These are phyloP conservation scores for Monosporascus sp. DNA, from an alignment of 2,329 filamentous ascomycete species.

Conservation along the genomic window DNA sequence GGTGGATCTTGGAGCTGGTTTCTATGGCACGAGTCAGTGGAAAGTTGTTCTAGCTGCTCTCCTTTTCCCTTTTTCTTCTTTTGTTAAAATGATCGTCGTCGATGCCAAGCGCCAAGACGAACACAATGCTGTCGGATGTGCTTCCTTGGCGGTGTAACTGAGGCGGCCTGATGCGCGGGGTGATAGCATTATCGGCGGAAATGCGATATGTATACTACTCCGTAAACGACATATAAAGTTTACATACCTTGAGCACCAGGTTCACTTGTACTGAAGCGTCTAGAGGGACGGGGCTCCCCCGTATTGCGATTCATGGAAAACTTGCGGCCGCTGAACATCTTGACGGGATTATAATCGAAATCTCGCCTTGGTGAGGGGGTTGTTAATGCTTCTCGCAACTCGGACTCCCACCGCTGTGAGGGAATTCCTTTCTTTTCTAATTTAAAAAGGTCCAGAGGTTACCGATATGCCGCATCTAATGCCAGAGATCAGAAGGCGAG, in stretches of 20 bases:
- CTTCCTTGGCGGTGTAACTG: background rate
- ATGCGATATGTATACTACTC: background rate
- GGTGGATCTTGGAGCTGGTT: constrained; percentile 75
- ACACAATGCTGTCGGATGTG: background rate
- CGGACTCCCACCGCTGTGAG: no score
- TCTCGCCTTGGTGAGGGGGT: background rate
- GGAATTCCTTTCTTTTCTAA: background rate
- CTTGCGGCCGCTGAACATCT: constrained; percentile 53
- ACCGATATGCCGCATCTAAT: no score
- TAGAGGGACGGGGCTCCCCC: constrained; percentile 50
- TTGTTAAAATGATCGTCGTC: background rate
- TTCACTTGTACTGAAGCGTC: constrained; percentile 56
- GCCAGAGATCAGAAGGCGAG: no score
- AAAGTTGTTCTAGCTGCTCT: background rate
- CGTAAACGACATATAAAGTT: background rate
- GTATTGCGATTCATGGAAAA: constrained; percentile 65
- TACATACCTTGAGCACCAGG: constrained; percentile 50
- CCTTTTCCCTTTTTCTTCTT: background rate
- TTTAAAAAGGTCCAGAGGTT: no score
- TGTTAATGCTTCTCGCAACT: background rate
- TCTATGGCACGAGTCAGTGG: constrained; percentile 45
- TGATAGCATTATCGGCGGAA: background rate
- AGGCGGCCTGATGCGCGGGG: background rate
- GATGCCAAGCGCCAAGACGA: background rate
- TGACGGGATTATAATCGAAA: constrained; percentile 17